A percentile compares a stretch with the other conserved stretches of the same genome.
Evolutionary conservation across 345 rosid genomes (phyloP).

Genomic region (Laguncularia racemosa): DNA sequence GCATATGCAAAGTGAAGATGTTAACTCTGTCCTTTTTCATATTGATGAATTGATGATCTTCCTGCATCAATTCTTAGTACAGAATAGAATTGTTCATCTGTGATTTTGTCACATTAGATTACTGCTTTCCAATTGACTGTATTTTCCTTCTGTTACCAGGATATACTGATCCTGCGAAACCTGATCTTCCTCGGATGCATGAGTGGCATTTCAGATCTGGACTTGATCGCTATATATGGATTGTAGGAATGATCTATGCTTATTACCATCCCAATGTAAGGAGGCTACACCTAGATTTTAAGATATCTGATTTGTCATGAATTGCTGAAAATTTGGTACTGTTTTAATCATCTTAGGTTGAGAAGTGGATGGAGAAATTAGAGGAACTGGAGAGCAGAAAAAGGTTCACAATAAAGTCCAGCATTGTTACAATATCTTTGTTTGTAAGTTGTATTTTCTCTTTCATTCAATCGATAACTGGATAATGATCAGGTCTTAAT

Average conservation of each 20-base stretch:
- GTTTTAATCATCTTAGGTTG: conserved; percentile 46
- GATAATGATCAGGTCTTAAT: neutral
- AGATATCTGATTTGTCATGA: conserved; percentile 3
- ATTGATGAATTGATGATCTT: too few species aligned
- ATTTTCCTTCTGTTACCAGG: conserved; percentile 31
- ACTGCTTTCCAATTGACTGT: neutral
- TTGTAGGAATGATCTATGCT: conserved; percentile 90
- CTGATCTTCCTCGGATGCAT: conserved; percentile 68
- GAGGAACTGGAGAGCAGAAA: conserved; percentile 80
- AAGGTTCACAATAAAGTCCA: conserved; percentile 54
- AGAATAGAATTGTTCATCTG: neutral
- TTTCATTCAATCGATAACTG: neutral
- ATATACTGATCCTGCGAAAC: conserved; percentile 88
- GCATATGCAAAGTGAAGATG: too few species aligned
- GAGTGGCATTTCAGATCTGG: conserved; percentile 99
- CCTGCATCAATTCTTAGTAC: too few species aligned
- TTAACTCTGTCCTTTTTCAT: too few species aligned
- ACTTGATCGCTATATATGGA: conserved; percentile 97
- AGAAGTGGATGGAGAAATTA: conserved; percentile 97
- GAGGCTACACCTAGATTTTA: conserved; percentile 5
- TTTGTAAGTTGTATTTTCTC: conserved; percentile 43
- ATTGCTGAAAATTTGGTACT: conserved; percentile 3
- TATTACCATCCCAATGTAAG: conserved; percentile 91
- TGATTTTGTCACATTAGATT: neutral
- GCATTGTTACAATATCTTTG: conserved; percentile 40